Evolutionary conservation across 2,329 filamentous ascomycete species (phyloP).

Genomic region (Diaporthe aspalathi): DNA sequence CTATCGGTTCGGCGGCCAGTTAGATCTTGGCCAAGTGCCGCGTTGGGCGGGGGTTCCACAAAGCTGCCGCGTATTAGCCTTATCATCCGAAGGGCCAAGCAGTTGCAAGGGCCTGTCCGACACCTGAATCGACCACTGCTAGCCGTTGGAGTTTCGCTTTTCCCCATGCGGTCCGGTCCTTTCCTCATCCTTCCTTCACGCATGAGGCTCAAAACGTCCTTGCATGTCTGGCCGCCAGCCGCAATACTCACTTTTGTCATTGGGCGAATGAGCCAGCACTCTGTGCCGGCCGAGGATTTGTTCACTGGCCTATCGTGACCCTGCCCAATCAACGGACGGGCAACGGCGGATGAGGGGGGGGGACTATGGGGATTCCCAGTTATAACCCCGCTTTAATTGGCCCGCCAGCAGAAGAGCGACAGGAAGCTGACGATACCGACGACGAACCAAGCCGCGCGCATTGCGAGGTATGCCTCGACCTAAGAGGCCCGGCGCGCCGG

Average conservation of each 20-base stretch:
- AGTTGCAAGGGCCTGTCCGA: constrained; percentile 22
- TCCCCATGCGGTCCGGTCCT: constrained; percentile 11
- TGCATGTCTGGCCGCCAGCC: constrained; percentile 14
- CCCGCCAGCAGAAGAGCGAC: constrained; percentile 34
- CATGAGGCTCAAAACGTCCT: constrained; percentile 11
- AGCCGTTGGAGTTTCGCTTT: constrained; percentile 12
- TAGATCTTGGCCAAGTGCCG: constrained; percentile 25
- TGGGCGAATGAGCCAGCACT: not conserved
- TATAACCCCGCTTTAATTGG: constrained; percentile 37
- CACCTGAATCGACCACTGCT: constrained; percentile 32
- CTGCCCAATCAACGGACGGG: constrained; percentile 15
- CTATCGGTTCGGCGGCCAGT: constrained; percentile 6
- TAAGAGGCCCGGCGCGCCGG: constrained; percentile 71
- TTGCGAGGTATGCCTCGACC: constrained; percentile 69
- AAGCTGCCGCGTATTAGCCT: constrained; percentile 30
- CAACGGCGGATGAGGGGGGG: constrained; percentile 29
- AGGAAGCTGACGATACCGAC: constrained; percentile 30
- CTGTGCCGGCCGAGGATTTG: not conserved
- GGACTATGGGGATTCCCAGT: constrained; percentile 38
- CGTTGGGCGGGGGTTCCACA: constrained; percentile 22
- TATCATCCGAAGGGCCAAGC: constrained; percentile 28
- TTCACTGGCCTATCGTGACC: constrained; percentile 4
- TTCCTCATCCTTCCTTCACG: constrained; percentile 18
- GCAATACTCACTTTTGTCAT: constrained; percentile 1
- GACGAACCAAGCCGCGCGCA: constrained; percentile 12